Conservation (phyloP, 75 land plant genomes). For the Pinus albicaulis region DNA sequence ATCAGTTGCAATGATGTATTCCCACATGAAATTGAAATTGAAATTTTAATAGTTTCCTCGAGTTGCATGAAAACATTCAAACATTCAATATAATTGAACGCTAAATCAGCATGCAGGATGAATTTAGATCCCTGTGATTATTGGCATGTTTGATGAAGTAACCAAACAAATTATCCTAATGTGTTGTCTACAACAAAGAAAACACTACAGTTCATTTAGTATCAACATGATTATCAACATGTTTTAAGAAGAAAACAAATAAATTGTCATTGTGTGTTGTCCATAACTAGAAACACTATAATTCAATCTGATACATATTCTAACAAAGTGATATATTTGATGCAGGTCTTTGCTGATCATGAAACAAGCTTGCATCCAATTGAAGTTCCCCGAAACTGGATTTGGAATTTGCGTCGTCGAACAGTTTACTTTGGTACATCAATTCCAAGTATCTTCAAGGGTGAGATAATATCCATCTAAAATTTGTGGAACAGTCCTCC, state of each 20-base stretch:
- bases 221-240: too few species aligned
- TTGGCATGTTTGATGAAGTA: background rate
- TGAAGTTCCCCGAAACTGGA: conserved; percentile 39
- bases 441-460: conserved; percentile 57
- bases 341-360: conserved; percentile 87
- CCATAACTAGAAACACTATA: background rate
- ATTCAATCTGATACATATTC: background rate
- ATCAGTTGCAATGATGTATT: too few species aligned
- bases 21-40: too few species aligned
- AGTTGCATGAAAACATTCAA: too few species aligned
- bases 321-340: conserved; percentile 1
- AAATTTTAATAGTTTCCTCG: too few species aligned
- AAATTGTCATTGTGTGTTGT: background rate
- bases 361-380: conserved; percentile 56
- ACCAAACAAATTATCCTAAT: background rate
- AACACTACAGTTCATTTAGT: too few species aligned
- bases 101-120: too few species aligned
- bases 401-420: conserved; percentile 61
- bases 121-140: too few species aligned
- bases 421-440: conserved; percentile 75
- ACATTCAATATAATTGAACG: too few species aligned
- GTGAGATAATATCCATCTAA: conserved; percentile 17
- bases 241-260: background rate
- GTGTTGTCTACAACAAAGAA: background rate
- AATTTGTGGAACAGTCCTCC: background rate